These are phyloP conservation scores for Alliaria petiolata DNA, from an alignment of 345 rosid species.

Conservation along the genomic window DNA sequence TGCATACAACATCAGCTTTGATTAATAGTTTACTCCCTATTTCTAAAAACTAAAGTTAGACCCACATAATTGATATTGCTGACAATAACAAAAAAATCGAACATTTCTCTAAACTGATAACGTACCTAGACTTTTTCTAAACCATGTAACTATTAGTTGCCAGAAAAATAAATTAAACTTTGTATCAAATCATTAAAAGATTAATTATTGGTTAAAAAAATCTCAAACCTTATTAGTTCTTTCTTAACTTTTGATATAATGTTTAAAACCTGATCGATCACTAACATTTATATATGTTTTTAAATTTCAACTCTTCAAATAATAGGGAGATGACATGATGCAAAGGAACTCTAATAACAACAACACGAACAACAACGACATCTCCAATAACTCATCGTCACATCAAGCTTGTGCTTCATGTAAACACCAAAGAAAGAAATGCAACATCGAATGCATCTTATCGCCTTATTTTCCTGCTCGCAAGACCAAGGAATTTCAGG, in stretches of 20 bases:
- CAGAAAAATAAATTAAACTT: background rate
- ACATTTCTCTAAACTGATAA: background rate
- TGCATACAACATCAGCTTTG: background rate
- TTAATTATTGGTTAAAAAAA: background rate
- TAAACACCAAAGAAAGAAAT: conserved; percentile 39
- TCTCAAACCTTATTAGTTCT: too few relatives aligned
- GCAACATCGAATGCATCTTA: conserved; percentile 35
- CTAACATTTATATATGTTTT: background rate
- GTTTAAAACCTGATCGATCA: background rate
- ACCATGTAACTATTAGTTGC: background rate
- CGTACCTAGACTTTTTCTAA: background rate
- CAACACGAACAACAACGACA: background rate
- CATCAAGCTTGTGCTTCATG: conserved; percentile 44
- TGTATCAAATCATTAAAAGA: background rate
- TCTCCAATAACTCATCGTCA: conserved; percentile 11
- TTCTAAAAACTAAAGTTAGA: too few relatives aligned
- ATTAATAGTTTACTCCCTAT: too few relatives aligned
- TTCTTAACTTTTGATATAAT: background rate
- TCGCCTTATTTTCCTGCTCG: conserved; percentile 33
- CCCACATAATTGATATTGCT: background rate
- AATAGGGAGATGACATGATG: conserved; percentile 28
- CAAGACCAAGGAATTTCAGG: conserved; percentile 36
- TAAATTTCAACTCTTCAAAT: background rate
- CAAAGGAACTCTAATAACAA: conserved; percentile 4
- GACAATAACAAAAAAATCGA: background rate